A percentile compares a stretch with the other conserved stretches of the same genome.
Evolutionary conservation across 495 filamentous ascomycete genomes (phyloP).

Genomic region (Tuber brumale): DNA sequence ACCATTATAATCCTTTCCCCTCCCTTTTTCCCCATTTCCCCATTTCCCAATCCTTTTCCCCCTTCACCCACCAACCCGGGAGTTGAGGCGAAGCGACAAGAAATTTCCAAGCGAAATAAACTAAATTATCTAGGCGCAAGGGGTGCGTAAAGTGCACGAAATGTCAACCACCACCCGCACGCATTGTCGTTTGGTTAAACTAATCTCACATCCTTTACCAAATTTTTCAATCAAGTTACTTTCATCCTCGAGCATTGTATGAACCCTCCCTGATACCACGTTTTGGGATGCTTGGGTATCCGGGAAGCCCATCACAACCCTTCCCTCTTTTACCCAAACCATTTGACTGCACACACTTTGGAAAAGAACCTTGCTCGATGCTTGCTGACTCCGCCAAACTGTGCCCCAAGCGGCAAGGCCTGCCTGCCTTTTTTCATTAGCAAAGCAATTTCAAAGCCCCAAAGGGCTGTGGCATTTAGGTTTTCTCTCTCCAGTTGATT

Average conservation of each 20-base stretch:
- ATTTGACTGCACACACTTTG: constrained; percentile 3
- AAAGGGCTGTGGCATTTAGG: not conserved
- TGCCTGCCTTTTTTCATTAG: not conserved
- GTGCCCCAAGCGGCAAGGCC: constrained; percentile 4
- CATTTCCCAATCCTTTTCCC: constrained; percentile 1
- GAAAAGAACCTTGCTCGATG: constrained; percentile 1
- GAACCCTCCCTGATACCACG: not conserved
- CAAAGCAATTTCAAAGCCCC: not conserved
- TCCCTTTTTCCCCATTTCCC: not conserved
- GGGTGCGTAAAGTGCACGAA: constrained; percentile 5
- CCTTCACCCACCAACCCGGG: not conserved
- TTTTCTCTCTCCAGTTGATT: not conserved
- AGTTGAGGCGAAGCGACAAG: not conserved
- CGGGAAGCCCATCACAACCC: not conserved
- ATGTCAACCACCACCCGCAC: not conserved
- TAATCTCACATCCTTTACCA: not conserved
- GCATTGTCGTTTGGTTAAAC: constrained; percentile 1
- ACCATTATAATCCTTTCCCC: not conserved
- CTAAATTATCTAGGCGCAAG: constrained; percentile 1
- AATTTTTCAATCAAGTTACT: not conserved
- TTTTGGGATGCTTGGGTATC: not conserved
- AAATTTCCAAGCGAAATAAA: not conserved
- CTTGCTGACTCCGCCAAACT: constrained; percentile 3
- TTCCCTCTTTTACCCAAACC: not conserved
- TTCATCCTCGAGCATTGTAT: not conserved